Percentiles rank a stretch among this genome's conserved stretches.
These are phyloP conservation scores for Cordyceps militaris DNA, from an alignment of 2,329 filamentous ascomycete genomes.

Conservation along the genomic window DNA sequence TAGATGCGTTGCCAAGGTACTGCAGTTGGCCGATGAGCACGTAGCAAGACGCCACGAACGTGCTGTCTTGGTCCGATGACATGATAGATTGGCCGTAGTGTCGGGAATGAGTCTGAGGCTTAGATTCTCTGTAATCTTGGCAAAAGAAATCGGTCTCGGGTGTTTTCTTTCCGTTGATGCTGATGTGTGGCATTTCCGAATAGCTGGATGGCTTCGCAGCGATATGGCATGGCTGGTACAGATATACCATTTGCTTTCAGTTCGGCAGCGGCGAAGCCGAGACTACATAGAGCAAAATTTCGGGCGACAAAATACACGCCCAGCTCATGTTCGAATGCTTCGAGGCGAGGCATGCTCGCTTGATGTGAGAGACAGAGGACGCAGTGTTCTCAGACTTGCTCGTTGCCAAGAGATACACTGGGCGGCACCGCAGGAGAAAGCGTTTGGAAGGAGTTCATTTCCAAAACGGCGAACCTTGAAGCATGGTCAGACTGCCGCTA, in stretches of 20 bases:
- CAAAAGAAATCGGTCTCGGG: neutral
- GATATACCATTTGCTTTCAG: constrained; percentile 5
- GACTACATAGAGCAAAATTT: neutral
- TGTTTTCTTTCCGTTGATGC: neutral
- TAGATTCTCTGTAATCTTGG: constrained; percentile 6
- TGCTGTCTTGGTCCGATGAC: constrained; percentile 2
- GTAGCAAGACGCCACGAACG: constrained; percentile 1
- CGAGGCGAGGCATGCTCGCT: neutral
- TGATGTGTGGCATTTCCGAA: neutral
- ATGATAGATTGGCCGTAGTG: constrained; percentile 7
- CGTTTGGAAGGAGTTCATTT: constrained; percentile 7
- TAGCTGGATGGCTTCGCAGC: constrained; percentile 5
- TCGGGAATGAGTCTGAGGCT: neutral
- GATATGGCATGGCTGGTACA: constrained; percentile 5
- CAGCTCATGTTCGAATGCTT: neutral
- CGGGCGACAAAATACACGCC: neutral
- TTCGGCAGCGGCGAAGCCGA: constrained; percentile 1
- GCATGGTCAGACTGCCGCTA: neutral
- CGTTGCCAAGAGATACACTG: constrained; percentile 5
- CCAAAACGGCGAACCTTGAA: neutral
- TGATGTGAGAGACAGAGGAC: constrained; percentile 5
- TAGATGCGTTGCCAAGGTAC: constrained; percentile 1
- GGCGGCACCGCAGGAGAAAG: neutral
- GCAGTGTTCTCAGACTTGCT: constrained; percentile 7
- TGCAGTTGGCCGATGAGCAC: constrained; percentile 4